Conservation (phyloP, 139 green algal genomes). For the Astrephomene gubernaculifera region DNA sequence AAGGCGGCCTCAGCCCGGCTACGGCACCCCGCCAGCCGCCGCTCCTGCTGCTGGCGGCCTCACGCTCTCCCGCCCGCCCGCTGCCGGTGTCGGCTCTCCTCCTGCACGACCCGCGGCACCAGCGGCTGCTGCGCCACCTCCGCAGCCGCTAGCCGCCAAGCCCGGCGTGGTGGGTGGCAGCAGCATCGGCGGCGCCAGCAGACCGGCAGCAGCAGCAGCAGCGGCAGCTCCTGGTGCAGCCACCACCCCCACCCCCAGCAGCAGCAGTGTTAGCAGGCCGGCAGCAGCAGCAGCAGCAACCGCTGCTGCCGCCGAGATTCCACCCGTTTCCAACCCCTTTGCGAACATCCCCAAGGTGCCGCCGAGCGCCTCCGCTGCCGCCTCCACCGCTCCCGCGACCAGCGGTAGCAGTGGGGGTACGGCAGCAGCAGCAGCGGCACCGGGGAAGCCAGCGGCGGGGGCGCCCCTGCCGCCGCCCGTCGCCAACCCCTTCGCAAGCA, state of each 20-base stretch:
- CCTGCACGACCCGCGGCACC: too few relatives aligned
- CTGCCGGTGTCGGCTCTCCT: too few relatives aligned
- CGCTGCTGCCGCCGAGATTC: not conserved
- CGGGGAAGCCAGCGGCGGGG: not conserved
- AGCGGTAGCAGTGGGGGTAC: not conserved
- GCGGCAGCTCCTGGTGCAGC: too few relatives aligned
- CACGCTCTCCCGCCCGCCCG: too few relatives aligned
- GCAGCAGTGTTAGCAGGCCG: not conserved
- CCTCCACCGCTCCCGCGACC: too few relatives aligned
- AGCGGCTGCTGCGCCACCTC: not conserved
- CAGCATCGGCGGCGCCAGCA: not conserved
- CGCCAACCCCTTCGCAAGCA: slow-evolving; percentile 35
- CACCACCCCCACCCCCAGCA: too few relatives aligned
- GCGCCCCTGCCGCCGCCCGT: not conserved
- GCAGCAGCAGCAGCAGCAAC: not conserved
- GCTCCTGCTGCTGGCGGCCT: too few relatives aligned
- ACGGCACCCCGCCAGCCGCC: too few relatives aligned
- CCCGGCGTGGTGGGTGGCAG: not conserved
- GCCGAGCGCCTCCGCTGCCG: not conserved
- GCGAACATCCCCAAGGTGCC: too few relatives aligned
- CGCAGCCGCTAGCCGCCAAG: not conserved
- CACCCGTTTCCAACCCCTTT: not conserved
- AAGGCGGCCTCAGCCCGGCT: not conserved
- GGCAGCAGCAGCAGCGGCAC: too few relatives aligned
- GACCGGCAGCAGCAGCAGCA: not conserved